phyloP scores from a whole-genome alignment of 2,329 filamentous ascomycete species.

The Malbranchea zuffiana region DNA sequence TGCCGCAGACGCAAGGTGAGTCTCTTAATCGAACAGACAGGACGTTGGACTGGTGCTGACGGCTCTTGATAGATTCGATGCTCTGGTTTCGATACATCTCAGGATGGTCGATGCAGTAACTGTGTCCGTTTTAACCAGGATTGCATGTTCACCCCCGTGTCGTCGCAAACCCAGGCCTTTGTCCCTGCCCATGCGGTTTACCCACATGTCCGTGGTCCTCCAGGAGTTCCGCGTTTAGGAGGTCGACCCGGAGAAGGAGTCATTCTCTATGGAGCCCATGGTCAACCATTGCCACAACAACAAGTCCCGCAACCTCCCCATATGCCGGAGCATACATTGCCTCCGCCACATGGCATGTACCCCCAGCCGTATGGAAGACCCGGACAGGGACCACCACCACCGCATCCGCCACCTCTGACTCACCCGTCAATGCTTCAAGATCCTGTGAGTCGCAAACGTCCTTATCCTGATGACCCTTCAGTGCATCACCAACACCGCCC shows the following conservation, averaged over 20 bases:
- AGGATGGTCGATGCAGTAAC: conserved; percentile 61
- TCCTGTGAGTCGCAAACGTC: conserved; percentile 34
- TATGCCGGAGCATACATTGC: conserved; percentile 26
- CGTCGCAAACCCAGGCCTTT: conserved; percentile 58
- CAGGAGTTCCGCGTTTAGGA: conserved; percentile 24
- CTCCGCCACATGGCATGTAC: conserved; percentile 33
- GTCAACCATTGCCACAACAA: conserved; percentile 30
- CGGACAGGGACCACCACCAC: conserved; percentile 22
- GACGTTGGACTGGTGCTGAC: conserved; percentile 32
- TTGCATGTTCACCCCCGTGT: conserved; percentile 67
- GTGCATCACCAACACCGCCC: conserved; percentile 13
- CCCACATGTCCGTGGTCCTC: conserved; percentile 40
- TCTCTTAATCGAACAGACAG: conserved; percentile 26
- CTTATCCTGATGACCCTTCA: conserved; percentile 15
- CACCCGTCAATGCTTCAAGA: conserved; percentile 29
- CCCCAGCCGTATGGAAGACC: conserved; percentile 27
- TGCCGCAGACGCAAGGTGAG: conserved; percentile 43
- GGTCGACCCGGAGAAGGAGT: conserved; percentile 26
- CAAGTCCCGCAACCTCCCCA: conserved; percentile 16
- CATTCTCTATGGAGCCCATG: conserved; percentile 41
- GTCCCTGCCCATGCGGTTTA: conserved; percentile 61
- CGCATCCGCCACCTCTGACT: conserved; percentile 18
- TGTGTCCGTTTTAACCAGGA: conserved; percentile 64
- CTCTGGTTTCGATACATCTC: conserved; percentile 61
- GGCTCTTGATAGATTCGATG: conserved; percentile 52